A percentile compares a stretch with the other conserved stretches of the same genome.
Conservation (phyloP, 169 alveolate genomes). For the Plasmodium knowlesi region DNA sequence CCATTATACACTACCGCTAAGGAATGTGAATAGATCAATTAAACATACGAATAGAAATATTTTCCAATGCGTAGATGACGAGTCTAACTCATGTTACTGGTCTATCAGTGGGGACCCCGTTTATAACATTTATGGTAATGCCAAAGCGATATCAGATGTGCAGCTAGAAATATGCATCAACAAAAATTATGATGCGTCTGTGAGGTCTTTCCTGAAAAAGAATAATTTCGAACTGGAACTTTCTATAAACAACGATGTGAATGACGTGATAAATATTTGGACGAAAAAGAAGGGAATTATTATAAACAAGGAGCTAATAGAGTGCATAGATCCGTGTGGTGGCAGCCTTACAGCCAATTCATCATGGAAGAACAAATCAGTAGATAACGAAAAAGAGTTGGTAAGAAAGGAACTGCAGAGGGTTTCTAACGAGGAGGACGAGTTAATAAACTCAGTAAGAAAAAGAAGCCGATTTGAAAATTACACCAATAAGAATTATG, state of each 20-base stretch:
- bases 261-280: conserved; percentile 65
- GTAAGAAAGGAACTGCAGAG: not conserved
- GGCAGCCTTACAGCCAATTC: not conserved
- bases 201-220: conserved; percentile 40
- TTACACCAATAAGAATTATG: not conserved
- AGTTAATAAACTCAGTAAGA: not conserved
- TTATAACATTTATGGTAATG: conserved; percentile 73
- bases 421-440: not conserved
- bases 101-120: conserved; percentile 72
- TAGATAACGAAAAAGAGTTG: not conserved
- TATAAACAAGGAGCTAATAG: conserved; percentile 56
- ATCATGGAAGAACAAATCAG: not conserved
- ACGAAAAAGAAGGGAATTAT: conserved; percentile 73
- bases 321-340: not conserved
- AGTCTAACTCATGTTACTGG: conserved; percentile 29
- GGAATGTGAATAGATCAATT: conserved; percentile 35
- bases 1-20: conserved; percentile 45
- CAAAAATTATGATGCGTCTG: conserved; percentile 18
- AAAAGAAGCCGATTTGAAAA: not conserved
- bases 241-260: conserved; percentile 44
- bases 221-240: conserved; percentile 57
- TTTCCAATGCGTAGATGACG: not conserved
- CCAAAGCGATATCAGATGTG: conserved; percentile 62
- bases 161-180: conserved; percentile 66
- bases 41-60: conserved; percentile 49